Evolutionary conservation across 2,329 filamentous ascomycete genomes (phyloP).

Genomic region (Xenosphaeropsis pyriputrescens): DNA sequence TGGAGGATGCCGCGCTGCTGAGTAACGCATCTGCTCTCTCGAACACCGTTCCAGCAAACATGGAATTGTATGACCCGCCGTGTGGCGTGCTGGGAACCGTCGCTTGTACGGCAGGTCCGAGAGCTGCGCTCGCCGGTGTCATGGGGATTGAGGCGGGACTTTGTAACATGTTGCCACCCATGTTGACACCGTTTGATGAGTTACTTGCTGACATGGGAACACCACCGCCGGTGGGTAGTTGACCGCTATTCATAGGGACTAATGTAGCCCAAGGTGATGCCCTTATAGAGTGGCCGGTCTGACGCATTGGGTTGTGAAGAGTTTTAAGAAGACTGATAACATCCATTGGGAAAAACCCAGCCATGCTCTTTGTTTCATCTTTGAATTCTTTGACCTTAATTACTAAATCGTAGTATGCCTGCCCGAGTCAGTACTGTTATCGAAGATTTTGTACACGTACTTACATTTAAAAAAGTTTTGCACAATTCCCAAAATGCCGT

Average conservation of each 20-base stretch:
- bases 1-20: constrained; percentile 10
- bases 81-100: constrained; percentile 62
- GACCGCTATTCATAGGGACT: too few relatives aligned
- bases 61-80: constrained; percentile 13
- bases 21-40: constrained; percentile 17
- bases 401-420: constrained; percentile 55
- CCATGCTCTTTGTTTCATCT: constrained; percentile 21
- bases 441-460: background rate
- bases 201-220: too few relatives aligned
- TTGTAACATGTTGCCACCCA: constrained; percentile 8
- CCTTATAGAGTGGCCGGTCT: constrained; percentile 60
- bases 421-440: constrained; percentile 1
- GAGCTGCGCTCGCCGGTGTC: constrained; percentile 76
- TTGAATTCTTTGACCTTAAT: constrained; percentile 39
- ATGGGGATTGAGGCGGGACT: constrained; percentile 49
- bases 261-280: constrained; percentile 40
- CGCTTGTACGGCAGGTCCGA: constrained; percentile 81
- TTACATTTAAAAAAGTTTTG: constrained; percentile 50
- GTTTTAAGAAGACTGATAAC: constrained; percentile 63
- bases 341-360: constrained; percentile 38
- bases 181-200: constrained; percentile 4
- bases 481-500: constrained; percentile 53
- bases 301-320: constrained; percentile 70
- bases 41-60: constrained; percentile 17
- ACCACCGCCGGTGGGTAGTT: too few relatives aligned